These are phyloP conservation scores for Phytophthora ohioensis DNA, from an alignment of 352 stramenopile species.

Conservation along the genomic window DNA sequence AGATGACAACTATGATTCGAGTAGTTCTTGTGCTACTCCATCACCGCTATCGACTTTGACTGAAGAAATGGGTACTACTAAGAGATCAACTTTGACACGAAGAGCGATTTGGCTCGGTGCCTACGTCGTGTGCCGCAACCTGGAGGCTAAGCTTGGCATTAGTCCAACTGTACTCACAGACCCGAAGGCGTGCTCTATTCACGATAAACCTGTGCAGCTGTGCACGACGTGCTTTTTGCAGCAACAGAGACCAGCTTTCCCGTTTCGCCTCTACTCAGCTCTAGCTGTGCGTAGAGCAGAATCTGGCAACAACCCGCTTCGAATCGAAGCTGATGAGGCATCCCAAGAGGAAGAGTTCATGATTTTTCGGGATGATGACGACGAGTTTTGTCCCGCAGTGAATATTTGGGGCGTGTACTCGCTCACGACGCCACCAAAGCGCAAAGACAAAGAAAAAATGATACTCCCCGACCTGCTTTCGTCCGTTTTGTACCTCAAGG, in stretches of 20 bases:
- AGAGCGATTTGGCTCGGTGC: constrained; percentile 57
- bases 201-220: constrained; percentile 33
- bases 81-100: constrained; percentile 3
- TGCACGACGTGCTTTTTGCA: constrained; percentile 43
- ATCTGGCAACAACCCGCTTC: constrained; percentile 15
- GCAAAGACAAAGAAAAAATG: constrained; percentile 23
- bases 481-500: constrained; percentile 34
- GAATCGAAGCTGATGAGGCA: constrained; percentile 33
- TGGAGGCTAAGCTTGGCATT: constrained; percentile 50
- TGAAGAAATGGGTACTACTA: constrained; percentile 8
- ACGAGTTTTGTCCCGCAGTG: constrained; percentile 45
- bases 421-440: constrained; percentile 16
- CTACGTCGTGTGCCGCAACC: constrained; percentile 44
- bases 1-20: constrained; percentile 8
- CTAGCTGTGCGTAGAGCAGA: constrained; percentile 26
- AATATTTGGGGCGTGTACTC: constrained; percentile 45
- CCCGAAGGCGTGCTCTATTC: constrained; percentile 27
- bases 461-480: constrained; percentile 29
- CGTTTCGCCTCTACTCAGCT: constrained; percentile 41
- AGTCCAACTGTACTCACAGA: constrained; percentile 10
- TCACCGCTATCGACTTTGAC: background rate
- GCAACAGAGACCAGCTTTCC: constrained; percentile 28
- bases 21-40: constrained; percentile 8
- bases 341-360: constrained; percentile 31
- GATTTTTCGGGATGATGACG: constrained; percentile 41